Conservation (phyloP, 345 rosid species). For the Isatis tinctoria region DNA sequence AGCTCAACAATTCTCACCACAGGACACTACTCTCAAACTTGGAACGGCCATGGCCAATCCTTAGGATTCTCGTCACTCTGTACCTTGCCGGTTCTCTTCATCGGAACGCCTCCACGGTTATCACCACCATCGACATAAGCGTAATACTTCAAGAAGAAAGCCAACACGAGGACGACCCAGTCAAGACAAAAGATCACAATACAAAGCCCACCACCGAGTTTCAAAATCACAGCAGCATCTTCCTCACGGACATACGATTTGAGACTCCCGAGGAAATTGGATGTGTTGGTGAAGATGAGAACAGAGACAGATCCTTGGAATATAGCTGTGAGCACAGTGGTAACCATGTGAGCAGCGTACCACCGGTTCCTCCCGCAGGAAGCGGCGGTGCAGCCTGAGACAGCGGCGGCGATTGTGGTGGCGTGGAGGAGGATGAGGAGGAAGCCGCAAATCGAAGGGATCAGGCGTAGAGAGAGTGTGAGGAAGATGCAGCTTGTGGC, state of each 20-base stretch:
- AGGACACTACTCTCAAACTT: conserved; percentile 39
- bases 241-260: conserved; percentile 89
- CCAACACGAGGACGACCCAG: conserved; percentile 80
- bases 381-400: conserved; percentile 73
- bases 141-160: conserved; percentile 83
- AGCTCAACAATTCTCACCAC: neutral
- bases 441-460: conserved; percentile 71
- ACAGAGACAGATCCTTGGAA: conserved; percentile 91
- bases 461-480: conserved; percentile 76
- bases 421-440: conserved; percentile 37
- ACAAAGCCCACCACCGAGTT: conserved; percentile 75
- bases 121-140: conserved; percentile 56
- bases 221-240: conserved; percentile 73
- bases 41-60: conserved; percentile 96
- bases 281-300: conserved; percentile 62
- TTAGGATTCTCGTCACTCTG: conserved; percentile 70
- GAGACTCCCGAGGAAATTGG: conserved; percentile 52
- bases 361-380: conserved; percentile 51
- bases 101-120: conserved; percentile 4
- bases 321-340: conserved; percentile 83
- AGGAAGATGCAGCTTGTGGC: conserved; percentile 91
- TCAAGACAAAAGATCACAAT: conserved; percentile 69
- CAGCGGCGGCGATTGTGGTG: conserved; percentile 61
- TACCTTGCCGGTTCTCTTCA: conserved; percentile 57
- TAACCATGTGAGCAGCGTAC: conserved; percentile 90